Conservation (phyloP, 805 yeast species). For the Diddensiella santjacobensis region DNA sequence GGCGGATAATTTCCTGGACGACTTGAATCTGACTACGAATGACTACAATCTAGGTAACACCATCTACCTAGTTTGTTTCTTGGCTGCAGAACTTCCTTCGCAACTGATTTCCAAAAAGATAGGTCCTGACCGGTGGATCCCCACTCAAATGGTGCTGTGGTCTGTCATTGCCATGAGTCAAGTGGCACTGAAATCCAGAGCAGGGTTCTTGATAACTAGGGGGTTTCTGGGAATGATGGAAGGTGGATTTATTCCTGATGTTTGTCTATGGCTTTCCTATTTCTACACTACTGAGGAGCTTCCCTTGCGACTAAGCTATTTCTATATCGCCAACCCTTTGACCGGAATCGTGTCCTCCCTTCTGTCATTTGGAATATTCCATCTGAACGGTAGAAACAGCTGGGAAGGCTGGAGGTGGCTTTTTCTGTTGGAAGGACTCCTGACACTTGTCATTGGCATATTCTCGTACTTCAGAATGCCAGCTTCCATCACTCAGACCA, state of each 20-base stretch:
- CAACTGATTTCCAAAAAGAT: conserved; percentile 58
- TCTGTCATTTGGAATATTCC: conserved; percentile 48
- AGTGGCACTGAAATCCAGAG: conserved; percentile 38
- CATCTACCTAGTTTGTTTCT: conserved; percentile 48
- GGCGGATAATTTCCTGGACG: conserved; percentile 52
- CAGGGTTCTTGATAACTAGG: conserved; percentile 47
- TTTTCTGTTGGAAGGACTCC: conserved; percentile 55
- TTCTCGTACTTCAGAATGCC: conserved; percentile 45
- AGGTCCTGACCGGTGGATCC: conserved; percentile 63
- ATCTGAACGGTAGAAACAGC: conserved; percentile 43
- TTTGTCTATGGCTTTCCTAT: conserved; percentile 57
- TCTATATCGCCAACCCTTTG: conserved; percentile 50
- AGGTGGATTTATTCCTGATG: conserved; percentile 64
- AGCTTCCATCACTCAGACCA: conserved; percentile 49
- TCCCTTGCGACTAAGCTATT: conserved; percentile 51
- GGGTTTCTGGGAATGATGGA: conserved; percentile 52
- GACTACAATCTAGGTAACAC: conserved; percentile 57
- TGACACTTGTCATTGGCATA: conserved; percentile 50
- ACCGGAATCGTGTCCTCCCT: conserved; percentile 43
- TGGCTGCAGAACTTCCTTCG: conserved; percentile 60
- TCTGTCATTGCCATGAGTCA: conserved; percentile 53
- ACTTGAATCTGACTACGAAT: conserved; percentile 47
- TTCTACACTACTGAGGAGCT: conserved; percentile 57
- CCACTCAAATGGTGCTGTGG: conserved; percentile 54
- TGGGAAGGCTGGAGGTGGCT: conserved; percentile 60